Conservation (phyloP, 2,329 filamentous ascomycete species). For the Stemphylium vesicarium region DNA sequence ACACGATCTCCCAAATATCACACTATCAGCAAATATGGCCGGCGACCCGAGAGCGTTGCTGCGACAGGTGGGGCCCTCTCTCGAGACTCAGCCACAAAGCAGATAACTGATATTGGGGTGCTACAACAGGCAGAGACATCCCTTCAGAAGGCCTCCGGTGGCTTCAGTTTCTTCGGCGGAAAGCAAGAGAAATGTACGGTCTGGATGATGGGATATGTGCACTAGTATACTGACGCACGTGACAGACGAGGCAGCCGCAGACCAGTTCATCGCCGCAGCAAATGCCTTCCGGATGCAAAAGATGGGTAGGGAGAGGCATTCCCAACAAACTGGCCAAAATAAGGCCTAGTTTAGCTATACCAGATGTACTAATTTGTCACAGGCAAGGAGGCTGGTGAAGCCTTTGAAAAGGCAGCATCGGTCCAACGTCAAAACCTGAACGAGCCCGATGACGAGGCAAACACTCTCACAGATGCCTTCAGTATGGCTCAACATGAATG, state of each 20-base stretch:
- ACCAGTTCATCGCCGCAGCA: slow-evolving; percentile 85
- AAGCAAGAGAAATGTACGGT: slow-evolving; percentile 75
- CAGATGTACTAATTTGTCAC: slow-evolving; percentile 13
- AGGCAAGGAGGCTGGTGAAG: slow-evolving; percentile 85
- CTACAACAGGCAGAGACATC: slow-evolving; percentile 80
- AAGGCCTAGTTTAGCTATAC: background rate
- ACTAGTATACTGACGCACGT: slow-evolving; percentile 26
- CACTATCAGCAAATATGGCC: slow-evolving; percentile 39
- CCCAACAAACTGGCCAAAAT: too few species aligned
- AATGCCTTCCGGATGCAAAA: slow-evolving; percentile 92
- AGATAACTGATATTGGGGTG: slow-evolving; percentile 36
- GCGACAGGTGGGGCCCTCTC: slow-evolving; percentile 44
- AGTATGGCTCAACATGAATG: slow-evolving; percentile 49
- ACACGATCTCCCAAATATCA: background rate
- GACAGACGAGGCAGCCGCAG: slow-evolving; percentile 77
- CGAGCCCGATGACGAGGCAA: slow-evolving; percentile 91
- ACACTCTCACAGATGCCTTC: slow-evolving; percentile 87
- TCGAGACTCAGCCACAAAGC: slow-evolving; percentile 38
- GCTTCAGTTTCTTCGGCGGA: slow-evolving; percentile 90
- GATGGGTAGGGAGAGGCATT: slow-evolving; percentile 64
- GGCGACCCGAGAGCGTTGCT: slow-evolving; percentile 47
- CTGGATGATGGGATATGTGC: background rate
- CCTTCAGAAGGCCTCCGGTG: slow-evolving; percentile 73
- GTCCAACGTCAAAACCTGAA: slow-evolving; percentile 83
- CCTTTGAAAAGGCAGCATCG: slow-evolving; percentile 82